Base-by-base conservation (phyloP, 129 eudicot species). In the Chrysanthemum makinoi region DNA sequence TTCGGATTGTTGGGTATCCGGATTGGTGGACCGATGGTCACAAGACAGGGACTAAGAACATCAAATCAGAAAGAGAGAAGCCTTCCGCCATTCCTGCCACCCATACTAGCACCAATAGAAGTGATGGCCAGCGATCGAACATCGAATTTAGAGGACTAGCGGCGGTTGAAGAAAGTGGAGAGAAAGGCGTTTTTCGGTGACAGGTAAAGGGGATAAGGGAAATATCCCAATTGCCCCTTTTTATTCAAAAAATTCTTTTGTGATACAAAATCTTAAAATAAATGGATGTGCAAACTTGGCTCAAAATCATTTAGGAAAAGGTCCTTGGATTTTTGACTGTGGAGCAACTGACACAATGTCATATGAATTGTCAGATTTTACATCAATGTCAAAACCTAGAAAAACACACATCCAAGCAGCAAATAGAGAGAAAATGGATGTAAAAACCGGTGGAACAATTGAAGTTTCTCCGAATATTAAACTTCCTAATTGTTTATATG, bases 401-500 rank as follows among this genome's bases (percentile, higher is more conserved):
- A 43, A 43, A 3, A 65, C 50, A 2, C 33, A 65, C 2, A 65
- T 18, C 17, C 5, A 65, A 44, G 30, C 54, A 0, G 55, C 70
- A 20, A 65, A 46, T 10, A 50, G 33, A 47, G 55, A 8, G 5
- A 19, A 46, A 43, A 19, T 65, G 68, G 53, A 1, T 4, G 69
- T 65, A 4, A 46, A 65, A 20, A 12, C 12, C 6, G 55, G 70
- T 16, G 70, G 55, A 46, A 65, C 70, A 3, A 65, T 65, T 8
- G 17, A 65, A 11, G 6, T 65, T 9, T 44, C 53, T 5, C 30
- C 6, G 3, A 48, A 11, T 18, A 49, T 68, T 1, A 51, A 68
- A 15, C 59, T 68, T 9, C 43, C 43, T 5, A 68, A 68, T 51
- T 68, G 48, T 24, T 19, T 68, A 2, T 68, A 50, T 51, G 62